Evolutionary conservation across 148 eudicot species (phyloP), one percentile per base, ranked within the genome.

Genomic region (Rhododendron mucronatum): DNA sequence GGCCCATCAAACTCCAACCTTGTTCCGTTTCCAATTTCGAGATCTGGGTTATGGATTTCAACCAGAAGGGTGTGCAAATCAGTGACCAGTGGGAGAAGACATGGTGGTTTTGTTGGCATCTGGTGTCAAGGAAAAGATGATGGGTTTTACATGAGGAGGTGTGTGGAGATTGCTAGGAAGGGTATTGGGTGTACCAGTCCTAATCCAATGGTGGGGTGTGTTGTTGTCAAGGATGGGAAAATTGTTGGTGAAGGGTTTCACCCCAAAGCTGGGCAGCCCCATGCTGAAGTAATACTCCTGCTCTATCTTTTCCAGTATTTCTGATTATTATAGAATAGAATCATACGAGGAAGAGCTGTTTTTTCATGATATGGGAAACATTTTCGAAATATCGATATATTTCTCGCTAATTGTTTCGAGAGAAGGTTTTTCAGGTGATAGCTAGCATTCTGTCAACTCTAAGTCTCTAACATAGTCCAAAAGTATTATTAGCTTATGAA

Each of bases 121-220:
- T 88, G 91, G 85, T 87, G 90, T 88, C 85, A 85, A 50, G 91
- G 82, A 80, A 44, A 75, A 39, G 83, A 91, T 53, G 95, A 95
- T 91, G 94, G 86, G 84, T 91, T 86, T 92, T 97, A 97, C 85
- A 97, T 97, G 91, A 95, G 96, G 82, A 93, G 94, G 83, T 88
- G 93, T 89, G 93, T 97, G 84, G 95, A 93, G 88, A 85, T 94
- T 37, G 99, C 99, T 13, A 93, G 83, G 87, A 91, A 92, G 85
- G 98, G 95, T 76, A 57, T 94, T 86, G 98, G 98, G 88, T 88
- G 88, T 87, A 97, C 99, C 65, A 95, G 98, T 50, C 99, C 98
- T 89, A 95, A 97, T 93, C 99, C 99, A 16, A 93, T 97, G 99
- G 98, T 95, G 83, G 99, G 99, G 1, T 95, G 98, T 91, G 93